Evolutionary conservation across 2,329 filamentous ascomycete genomes (phyloP), one percentile per base, ranked within the genome.

Genomic region (Aureobasidium sp.): DNA sequence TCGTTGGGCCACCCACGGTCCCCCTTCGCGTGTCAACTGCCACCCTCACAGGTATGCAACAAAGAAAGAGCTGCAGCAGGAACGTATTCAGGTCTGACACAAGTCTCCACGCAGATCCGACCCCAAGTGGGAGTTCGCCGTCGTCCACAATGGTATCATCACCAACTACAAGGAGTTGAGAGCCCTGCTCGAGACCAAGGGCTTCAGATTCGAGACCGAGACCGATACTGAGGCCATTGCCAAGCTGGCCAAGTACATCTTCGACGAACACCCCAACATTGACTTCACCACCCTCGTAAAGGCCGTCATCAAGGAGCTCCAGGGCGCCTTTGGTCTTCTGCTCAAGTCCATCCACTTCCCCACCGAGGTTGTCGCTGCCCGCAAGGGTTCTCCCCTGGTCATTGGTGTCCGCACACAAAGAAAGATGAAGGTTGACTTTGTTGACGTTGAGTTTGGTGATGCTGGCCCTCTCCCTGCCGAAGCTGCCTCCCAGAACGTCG

Each of bases 81-180:
- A 44, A 14, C 45, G 27, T 25, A 62, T 5, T 25, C n/a, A 39
- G 27, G 44, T 51, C 59, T 62, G 45, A 62, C 47, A 34, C 50
- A 27, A n/a, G 32, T 16, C 39, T 25, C 5, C n/a, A 7, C 27
- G 3, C 54, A 95, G 92, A 78, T 97, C 93, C 67, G 94, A 99
- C 77, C 85, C 88, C 70, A 90, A 81, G 72, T 99, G 93, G 91
- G 89, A 99, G 79, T 99, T 99, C 77, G 84, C 90, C 67, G 87
- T 99, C 70, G 94, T 97, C 64, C 94, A 99, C 88, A 99, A 99
- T 79, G 94, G 94, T 74, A 99, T 99, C 83, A 99, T 99, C 79
- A 99, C 94, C 81, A 99, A 99, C 85, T 99, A 99, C 86, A 99
- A 99, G 84, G 94, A 99, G 81, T 82, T 99, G 71, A 96, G 93